Evolutionary conservation across 2,329 filamentous ascomycete genomes (phyloP).

Genomic region (Fonsecaea monophora): DNA sequence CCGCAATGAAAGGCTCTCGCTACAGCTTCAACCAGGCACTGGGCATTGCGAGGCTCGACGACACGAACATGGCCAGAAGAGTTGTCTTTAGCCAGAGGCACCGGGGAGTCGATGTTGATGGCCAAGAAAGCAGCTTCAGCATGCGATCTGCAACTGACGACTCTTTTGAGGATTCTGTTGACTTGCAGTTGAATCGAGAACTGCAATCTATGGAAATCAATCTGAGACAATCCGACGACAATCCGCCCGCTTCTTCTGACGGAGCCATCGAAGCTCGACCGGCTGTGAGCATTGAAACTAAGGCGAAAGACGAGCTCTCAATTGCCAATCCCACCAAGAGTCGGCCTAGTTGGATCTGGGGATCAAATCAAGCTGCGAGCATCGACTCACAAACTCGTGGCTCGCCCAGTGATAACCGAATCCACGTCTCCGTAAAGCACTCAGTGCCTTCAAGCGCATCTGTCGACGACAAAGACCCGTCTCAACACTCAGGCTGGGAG

Average conservation of each 20-base stretch:
- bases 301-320: conserved; percentile 3
- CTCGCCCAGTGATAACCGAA: neutral
- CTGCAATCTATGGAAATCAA: conserved; percentile 5
- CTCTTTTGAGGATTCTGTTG: conserved; percentile 22
- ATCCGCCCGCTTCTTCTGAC: neutral
- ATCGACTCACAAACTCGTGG: neutral
- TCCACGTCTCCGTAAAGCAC: neutral
- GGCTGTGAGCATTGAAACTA: neutral
- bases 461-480: neutral
- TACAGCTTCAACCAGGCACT: conserved; percentile 21
- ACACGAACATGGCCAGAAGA: conserved; percentile 25
- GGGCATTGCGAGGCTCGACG: conserved; percentile 15
- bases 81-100: conserved; percentile 38
- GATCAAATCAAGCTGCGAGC: conserved; percentile 3
- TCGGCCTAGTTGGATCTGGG: conserved; percentile 31
- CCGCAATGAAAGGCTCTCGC: conserved; percentile 39
- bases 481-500: conserved; percentile 16
- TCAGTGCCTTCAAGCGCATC: neutral
- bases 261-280: neutral
- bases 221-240: neutral
- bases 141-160: conserved; percentile 33
- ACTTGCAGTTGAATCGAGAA: conserved; percentile 28
- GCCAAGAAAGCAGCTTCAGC: conserved; percentile 40
- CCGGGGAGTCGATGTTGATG: conserved; percentile 36
- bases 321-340: conserved; percentile 14